Conservation (phyloP, 306 rosid genomes). For the Medicago lupulina region DNA sequence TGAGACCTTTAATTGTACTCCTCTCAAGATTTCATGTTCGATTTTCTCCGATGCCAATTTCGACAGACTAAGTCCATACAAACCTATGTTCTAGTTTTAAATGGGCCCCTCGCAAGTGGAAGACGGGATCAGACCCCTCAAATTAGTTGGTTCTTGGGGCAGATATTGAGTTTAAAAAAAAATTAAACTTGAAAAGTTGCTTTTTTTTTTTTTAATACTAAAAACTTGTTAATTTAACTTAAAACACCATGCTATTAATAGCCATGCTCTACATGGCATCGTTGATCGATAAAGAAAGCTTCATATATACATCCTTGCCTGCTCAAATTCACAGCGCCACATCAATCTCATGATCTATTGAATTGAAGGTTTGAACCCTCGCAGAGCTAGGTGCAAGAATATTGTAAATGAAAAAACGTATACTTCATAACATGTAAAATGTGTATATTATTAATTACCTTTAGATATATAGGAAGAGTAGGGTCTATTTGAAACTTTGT, state of each 20-base stretch:
- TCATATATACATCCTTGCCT: constrained; percentile 50
- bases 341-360: constrained; percentile 52
- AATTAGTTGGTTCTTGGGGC: too few relatives aligned
- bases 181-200: too few relatives aligned
- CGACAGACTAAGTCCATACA: too few relatives aligned
- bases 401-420: neutral
- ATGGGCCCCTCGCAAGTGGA: too few relatives aligned
- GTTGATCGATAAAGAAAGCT: constrained; percentile 50
- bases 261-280: constrained; percentile 68
- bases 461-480: constrained; percentile 79
- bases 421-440: constrained; percentile 14
- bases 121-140: too few relatives aligned
- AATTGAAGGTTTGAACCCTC: constrained; percentile 42
- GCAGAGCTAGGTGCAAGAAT: constrained; percentile 34
- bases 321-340: constrained; percentile 68
- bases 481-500: constrained; percentile 78
- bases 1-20: too few relatives aligned
- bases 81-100: too few relatives aligned
- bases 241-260: constrained; percentile 77
- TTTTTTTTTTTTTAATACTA: neutral
- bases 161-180: too few relatives aligned
- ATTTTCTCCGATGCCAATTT: too few relatives aligned
- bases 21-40: too few relatives aligned
- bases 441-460: constrained; percentile 57
- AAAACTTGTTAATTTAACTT: neutral